A percentile compares a stretch with the other conserved stretches of the same genome.
These are phyloP conservation scores for Heliamphora pulchella DNA, from an alignment of 179 eudicot genomes.

Conservation along the genomic window DNA sequence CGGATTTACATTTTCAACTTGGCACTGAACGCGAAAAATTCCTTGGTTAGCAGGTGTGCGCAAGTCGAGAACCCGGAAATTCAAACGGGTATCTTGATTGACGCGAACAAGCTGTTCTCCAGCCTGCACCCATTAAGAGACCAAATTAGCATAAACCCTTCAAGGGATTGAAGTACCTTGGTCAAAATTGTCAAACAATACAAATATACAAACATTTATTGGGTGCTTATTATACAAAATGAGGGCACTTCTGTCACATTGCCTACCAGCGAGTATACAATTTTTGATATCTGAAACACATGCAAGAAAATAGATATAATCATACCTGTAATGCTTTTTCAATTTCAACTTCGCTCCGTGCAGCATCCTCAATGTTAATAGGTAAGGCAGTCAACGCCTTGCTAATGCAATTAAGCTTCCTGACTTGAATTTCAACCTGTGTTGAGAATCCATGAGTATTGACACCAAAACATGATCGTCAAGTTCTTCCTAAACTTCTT, in stretches of 20 bases:
- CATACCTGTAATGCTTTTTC: slow-evolving; percentile 68
- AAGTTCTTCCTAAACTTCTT: neutral
- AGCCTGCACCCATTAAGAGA: slow-evolving; percentile 36
- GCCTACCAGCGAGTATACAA: too few species aligned
- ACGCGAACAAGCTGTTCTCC: slow-evolving; percentile 87
- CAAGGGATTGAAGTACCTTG: neutral
- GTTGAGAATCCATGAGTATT: neutral
- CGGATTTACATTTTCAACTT: slow-evolving; percentile 54
- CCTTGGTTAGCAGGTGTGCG: slow-evolving; percentile 87
- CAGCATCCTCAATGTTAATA: slow-evolving; percentile 79
- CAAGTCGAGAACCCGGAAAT: slow-evolving; percentile 67
- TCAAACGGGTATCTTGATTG: slow-evolving; percentile 84
- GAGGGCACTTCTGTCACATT: too few species aligned
- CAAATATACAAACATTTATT: too few species aligned
- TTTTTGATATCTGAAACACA: too few species aligned
- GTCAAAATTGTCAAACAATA: too few species aligned
- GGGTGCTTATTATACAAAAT: too few species aligned
- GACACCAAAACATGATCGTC: too few species aligned
- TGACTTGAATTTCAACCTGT: slow-evolving; percentile 85
- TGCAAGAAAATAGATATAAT: neutral
- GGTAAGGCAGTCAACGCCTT: slow-evolving; percentile 60
- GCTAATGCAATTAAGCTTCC: slow-evolving; percentile 50
- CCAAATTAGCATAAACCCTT: neutral
- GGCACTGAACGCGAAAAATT: slow-evolving; percentile 59
- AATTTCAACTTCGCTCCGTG: slow-evolving; percentile 78